Percentiles rank a stretch among this genome's conserved stretches.
Conservation (phyloP, 208 protist species). For the Wallacemonas sp. region DNA sequence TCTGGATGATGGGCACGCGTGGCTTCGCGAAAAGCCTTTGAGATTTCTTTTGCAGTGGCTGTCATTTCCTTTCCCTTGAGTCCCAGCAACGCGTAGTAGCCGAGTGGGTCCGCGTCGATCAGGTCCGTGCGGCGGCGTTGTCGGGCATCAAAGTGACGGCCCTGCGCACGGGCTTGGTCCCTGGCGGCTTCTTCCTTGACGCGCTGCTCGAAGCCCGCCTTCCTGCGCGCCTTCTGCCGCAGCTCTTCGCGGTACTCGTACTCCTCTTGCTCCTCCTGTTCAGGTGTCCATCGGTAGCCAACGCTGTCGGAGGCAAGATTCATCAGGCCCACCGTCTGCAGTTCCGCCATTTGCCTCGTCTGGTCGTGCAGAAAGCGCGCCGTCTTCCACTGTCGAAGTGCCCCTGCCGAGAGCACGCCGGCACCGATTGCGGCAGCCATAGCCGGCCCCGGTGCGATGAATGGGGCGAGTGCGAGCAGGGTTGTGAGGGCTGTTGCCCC, state of each 20-base stretch:
- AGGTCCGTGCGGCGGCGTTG: conserved; percentile 77
- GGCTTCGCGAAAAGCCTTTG: conserved; percentile 71
- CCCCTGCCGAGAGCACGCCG: conserved; percentile 28
- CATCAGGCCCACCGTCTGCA: conserved; percentile 72
- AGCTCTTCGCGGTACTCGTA: conserved; percentile 91
- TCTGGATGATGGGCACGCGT: conserved; percentile 78
- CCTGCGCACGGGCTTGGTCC: conserved; percentile 47
- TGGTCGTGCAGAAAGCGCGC: conserved; percentile 47
- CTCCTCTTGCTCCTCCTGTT: conserved; percentile 82
- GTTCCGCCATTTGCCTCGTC: conserved; percentile 49
- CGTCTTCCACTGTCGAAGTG: conserved; percentile 26
- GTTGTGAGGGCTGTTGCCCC: conserved; percentile 23
- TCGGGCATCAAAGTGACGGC: conserved; percentile 56
- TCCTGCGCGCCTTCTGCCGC: conserved; percentile 57
- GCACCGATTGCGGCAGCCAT: conserved; percentile 56
- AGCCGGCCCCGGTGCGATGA: conserved; percentile 62
- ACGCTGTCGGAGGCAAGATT: conserved; percentile 77
- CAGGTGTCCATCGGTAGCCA: conserved; percentile 81
- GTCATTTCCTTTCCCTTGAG: conserved; percentile 74
- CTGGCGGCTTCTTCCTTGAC: conserved; percentile 83
- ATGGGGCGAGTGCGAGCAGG: conserved; percentile 42
- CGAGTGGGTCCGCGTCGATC: conserved; percentile 76
- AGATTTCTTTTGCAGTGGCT: conserved; percentile 78
- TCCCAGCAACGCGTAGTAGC: conserved; percentile 84
- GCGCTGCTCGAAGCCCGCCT: conserved; percentile 73